Conservation (phyloP, 495 filamentous ascomycete species). For the Xylaria acuta region DNA sequence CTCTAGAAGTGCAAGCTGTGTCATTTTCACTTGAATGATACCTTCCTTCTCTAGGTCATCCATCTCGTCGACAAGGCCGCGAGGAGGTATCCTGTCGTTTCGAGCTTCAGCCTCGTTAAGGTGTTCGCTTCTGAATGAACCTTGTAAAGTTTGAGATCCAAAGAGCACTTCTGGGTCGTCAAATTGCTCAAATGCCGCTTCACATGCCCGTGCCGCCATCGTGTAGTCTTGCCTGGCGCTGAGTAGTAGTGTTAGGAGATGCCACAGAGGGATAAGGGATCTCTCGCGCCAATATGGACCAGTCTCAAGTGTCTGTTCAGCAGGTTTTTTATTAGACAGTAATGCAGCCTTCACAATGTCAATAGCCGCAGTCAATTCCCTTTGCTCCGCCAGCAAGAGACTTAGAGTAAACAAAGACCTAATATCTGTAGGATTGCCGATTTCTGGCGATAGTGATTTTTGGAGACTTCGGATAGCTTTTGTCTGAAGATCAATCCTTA, state of each 20-base stretch:
- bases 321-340: slow-evolving; percentile 47
- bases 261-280: slow-evolving; percentile 75
- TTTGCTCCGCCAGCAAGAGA: slow-evolving; percentile 77
- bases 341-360: slow-evolving; percentile 70
- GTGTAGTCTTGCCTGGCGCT: slow-evolving; percentile 86
- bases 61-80: slow-evolving; percentile 72
- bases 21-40: slow-evolving; percentile 92
- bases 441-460: slow-evolving; percentile 69
- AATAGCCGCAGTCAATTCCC: slow-evolving; percentile 78
- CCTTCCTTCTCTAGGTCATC: slow-evolving; percentile 77
- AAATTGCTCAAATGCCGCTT: slow-evolving; percentile 90
- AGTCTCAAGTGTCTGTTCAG: slow-evolving; percentile 44
- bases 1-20: slow-evolving; percentile 84
- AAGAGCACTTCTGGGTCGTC: slow-evolving; percentile 64
- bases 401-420: slow-evolving; percentile 81
- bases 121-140: slow-evolving; percentile 59
- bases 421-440: slow-evolving; percentile 65
- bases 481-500: slow-evolving; percentile 70
- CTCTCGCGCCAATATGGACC: slow-evolving; percentile 58
- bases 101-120: slow-evolving; percentile 53
- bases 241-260: slow-evolving; percentile 82
- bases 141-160: slow-evolving; percentile 52
- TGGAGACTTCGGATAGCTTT: slow-evolving; percentile 77
- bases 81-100: slow-evolving; percentile 44
- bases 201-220: slow-evolving; percentile 78